Conservation (phyloP, 2,329 filamentous ascomycete genomes). For the Exophiala aquamarina region DNA sequence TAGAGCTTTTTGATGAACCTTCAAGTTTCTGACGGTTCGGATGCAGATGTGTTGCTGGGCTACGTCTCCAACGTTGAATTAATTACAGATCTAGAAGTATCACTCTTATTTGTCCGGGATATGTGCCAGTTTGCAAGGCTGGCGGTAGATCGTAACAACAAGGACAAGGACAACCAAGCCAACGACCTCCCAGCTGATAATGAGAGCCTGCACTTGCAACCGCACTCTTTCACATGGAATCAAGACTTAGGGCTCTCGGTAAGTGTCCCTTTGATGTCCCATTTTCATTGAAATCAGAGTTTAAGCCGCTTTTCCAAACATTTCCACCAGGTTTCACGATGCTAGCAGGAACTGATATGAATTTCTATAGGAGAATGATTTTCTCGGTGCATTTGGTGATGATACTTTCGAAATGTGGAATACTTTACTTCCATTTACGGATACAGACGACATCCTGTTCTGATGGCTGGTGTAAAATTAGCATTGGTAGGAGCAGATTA, state of each 20-base stretch:
- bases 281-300: too few relatives aligned
- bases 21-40: neutral
- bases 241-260: too few relatives aligned
- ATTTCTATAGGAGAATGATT: constrained; percentile 5
- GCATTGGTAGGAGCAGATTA: neutral
- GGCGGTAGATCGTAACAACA: constrained; percentile 1
- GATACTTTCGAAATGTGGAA: constrained; percentile 4
- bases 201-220: neutral
- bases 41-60: constrained; percentile 8
- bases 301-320: too few relatives aligned
- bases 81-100: constrained; percentile 5
- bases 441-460: neutral
- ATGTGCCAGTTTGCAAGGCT: constrained; percentile 10
- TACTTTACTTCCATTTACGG: neutral
- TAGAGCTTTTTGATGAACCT: too few relatives aligned
- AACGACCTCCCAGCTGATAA: neutral
- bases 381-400: neutral
- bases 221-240: too few relatives aligned
- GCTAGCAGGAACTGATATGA: too few relatives aligned
- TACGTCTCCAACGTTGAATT: constrained; percentile 16
- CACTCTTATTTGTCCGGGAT: constrained; percentile 7
- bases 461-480: neutral
- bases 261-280: too few relatives aligned
- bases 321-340: too few relatives aligned
- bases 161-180: neutral